phyloP scores from a whole-genome alignment of 2,329 filamentous ascomycete genomes.

The Tolypocladium cylindrosporum region DNA sequence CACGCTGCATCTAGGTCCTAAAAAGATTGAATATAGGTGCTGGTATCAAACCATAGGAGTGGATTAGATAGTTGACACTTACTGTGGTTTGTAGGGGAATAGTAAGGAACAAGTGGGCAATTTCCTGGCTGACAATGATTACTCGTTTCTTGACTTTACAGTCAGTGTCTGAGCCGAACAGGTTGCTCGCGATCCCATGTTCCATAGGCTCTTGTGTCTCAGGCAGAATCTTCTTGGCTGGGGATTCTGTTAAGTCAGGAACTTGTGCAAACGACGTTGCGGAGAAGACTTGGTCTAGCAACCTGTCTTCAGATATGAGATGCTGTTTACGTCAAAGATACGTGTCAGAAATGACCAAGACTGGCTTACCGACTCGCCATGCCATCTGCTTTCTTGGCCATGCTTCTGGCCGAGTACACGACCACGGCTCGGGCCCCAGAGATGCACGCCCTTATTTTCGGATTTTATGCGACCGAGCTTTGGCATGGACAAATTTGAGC shows the following conservation, averaged over 20 bases:
- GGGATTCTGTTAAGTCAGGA: constrained; percentile 41
- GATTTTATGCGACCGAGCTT: background rate
- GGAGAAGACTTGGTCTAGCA: constrained; percentile 62
- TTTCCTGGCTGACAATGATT: constrained; percentile 89
- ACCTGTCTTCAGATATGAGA: constrained; percentile 19
- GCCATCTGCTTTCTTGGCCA: constrained; percentile 85
- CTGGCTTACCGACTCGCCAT: constrained; percentile 81
- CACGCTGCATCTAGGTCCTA: constrained; percentile 76
- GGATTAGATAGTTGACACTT: constrained; percentile 6
- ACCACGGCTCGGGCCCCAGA: constrained; percentile 69
- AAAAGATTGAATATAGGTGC: background rate
- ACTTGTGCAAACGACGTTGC: constrained; percentile 54
- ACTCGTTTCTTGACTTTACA: constrained; percentile 75
- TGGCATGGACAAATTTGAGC: constrained; percentile 3
- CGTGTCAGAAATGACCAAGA: background rate
- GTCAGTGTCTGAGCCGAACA: constrained; percentile 65
- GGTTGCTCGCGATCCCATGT: constrained; percentile 54
- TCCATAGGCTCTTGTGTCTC: constrained; percentile 77
- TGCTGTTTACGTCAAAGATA: background rate
- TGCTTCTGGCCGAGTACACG: constrained; percentile 91
- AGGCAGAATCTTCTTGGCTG: constrained; percentile 57
- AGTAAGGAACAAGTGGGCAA: constrained; percentile 88
- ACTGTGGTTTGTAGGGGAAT: constrained; percentile 68
- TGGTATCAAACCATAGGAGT: background rate
- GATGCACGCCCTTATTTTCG: constrained; percentile 32